These are phyloP conservation scores for Schrenkiella parvula DNA, from an alignment of 345 rosid species.

Conservation along the genomic window DNA sequence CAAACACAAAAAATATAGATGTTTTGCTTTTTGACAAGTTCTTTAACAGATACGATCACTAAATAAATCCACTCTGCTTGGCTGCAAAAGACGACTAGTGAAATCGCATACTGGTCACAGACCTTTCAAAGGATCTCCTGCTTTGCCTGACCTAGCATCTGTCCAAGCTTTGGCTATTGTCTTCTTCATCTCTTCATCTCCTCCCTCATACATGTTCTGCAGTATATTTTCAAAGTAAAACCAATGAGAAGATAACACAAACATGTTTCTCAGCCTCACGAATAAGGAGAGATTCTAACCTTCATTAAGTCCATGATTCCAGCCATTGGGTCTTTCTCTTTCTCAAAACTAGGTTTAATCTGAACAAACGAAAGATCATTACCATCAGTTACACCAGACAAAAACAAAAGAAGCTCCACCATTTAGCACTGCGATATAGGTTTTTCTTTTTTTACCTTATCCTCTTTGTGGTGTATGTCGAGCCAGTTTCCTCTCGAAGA, in stretches of 20 bases:
- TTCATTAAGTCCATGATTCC: constrained; percentile 98
- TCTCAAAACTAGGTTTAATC: constrained; percentile 80
- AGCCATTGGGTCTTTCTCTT: constrained; percentile 90
- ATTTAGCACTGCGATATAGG: background rate
- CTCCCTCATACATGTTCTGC: constrained; percentile 95
- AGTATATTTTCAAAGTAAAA: background rate
- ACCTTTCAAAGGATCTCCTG: constrained; percentile 65
- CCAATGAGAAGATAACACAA: background rate
- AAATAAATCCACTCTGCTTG: background rate
- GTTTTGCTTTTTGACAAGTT: background rate
- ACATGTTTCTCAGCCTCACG: background rate
- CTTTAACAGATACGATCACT: background rate
- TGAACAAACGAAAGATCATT: constrained; percentile 14
- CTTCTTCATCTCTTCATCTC: constrained; percentile 89
- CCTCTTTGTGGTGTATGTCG: constrained; percentile 84
- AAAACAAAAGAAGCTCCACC: background rate
- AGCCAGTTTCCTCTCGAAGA: constrained; percentile 83
- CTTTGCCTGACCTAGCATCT: constrained; percentile 90
- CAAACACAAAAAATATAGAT: background rate
- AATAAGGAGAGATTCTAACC: constrained; percentile 32
- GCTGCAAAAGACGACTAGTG: background rate
- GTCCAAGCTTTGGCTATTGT: constrained; percentile 99
- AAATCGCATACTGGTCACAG: background rate
- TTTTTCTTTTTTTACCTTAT: constrained; percentile 52
- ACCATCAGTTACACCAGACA: background rate